Base-by-base conservation (phyloP, 441 rosid genomes). In the Adansonia rubrostipa region DNA sequence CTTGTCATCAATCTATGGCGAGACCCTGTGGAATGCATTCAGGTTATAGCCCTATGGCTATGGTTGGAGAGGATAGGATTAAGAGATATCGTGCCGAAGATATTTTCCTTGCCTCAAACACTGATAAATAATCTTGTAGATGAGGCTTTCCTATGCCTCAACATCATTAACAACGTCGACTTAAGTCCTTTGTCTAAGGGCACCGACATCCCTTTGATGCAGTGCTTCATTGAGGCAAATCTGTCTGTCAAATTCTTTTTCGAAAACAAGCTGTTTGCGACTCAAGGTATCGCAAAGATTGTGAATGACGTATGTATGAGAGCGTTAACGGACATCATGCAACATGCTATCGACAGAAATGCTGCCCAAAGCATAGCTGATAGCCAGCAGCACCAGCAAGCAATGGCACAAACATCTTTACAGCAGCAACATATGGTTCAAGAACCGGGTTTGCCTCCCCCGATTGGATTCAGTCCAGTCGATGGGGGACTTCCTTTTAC, bases 61-160 rank as follows among this genome's bases (percentile, higher is more conserved):
- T 88, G 90, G 94, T 76, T 89, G 54, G 92, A 91, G 73, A 67
- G 85, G 42, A 61, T 61, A 10, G 88, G 90, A 28, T 81, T 71
- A 36, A 51, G 3, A 2, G 5, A 71, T 5, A 17, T 82, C 4
- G 85, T 89, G 1, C n/a, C 74, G 50, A 86, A 81, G 36, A 81
- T 84, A 42, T 15, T 91, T 28, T 61, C 87, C 40, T 78, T 86
- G 51, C 90, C 92, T 44, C 14, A 4, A 9, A 15, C 60, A 17
- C 15, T 87, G 15, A 78, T 88, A 4, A 78, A 60, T 73, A 88
- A 89, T 19, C 51, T 91, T 3, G 88, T 89, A 3, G 87, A 86
- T 11, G 92, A 91, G 48, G 86, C 91, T 19, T 51, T 80, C 60
- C 6, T 64, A 1, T 88, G 91, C 78, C 87, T 88, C 17, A 63